Base-by-base conservation (phyloP, 1,139 yeast genomes). In the Blastobotrys aristatus region DNA sequence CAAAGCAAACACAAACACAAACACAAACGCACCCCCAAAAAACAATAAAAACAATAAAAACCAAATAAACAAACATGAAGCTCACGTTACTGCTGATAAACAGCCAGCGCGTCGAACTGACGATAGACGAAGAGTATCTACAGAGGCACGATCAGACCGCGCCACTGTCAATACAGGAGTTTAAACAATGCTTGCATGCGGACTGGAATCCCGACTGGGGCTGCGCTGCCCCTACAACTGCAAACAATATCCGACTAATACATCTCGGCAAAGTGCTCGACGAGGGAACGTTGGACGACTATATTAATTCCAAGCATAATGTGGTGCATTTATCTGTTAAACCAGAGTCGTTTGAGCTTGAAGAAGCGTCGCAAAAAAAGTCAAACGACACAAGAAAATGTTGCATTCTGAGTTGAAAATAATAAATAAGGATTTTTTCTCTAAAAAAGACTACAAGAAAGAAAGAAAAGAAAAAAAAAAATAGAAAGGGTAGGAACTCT, bases 261-360 rank as follows among this genome's bases (percentile, higher is more conserved):
- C 59, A 61, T 40, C 49, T 63, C 39, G 68, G 68, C 33, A 58
- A 60, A 48, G 56, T 62, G 5, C 52, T 64, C 33, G 40, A 46
- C 17, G 56, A 53, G 41, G 57, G 63, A 1, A 48, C 63, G 38
- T 57, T 50, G 39, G 52, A 41, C 10, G 44, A 46, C 31, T 36
- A 40, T 6, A 46, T 61, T 27, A 47, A 50, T 11, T 46, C 53
- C 31, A 44, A 57, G 6, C 54, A 55, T 37, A 57, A 57, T 33
- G 62, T 62, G 8, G 52, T 62, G 21, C 66, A 62, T 50, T 46
- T 61, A 46, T 57, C 63, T n/a, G 58, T 62, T 22, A 54, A 56
- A 40, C 66, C 66, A 3, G 63, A 60, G 26, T 53, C 59, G 29
- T 60, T 60, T 37, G 60, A 59, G 41, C 42, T 57, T 40, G 60